Percentiles rank a stretch among this genome's conserved stretches.
Evolutionary conservation across 257 asterid genomes (phyloP).

Genomic region (Solanum appendiculatum): DNA sequence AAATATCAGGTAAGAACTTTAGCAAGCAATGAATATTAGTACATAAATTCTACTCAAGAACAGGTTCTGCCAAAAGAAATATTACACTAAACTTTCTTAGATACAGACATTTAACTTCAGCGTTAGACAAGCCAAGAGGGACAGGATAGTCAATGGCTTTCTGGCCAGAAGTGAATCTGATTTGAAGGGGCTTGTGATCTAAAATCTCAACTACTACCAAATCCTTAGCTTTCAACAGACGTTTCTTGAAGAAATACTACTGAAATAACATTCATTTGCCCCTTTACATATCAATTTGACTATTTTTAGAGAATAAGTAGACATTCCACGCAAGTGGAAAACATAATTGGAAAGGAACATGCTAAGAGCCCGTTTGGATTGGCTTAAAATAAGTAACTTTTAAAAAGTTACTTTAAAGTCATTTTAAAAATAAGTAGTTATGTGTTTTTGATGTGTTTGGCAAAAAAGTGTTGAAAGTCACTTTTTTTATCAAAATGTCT

Average conservation of each 20-base stretch:
- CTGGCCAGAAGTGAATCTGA: background rate
- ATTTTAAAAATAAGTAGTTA: too few relatives aligned
- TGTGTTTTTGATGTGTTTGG: too few relatives aligned
- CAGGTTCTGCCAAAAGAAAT: background rate
- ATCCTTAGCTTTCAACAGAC: background rate
- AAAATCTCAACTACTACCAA: background rate
- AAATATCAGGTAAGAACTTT: background rate
- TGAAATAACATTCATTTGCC: background rate
- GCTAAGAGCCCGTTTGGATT: too few relatives aligned
- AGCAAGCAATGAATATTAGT: background rate
- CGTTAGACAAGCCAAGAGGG: background rate
- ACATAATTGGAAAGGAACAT: background rate
- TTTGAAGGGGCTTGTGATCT: background rate
- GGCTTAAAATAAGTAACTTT: too few relatives aligned
- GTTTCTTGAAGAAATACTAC: background rate
- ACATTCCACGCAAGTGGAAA: background rate
- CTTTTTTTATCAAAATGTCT: too few relatives aligned
- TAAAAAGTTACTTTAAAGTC: too few relatives aligned
- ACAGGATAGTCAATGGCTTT: background rate
- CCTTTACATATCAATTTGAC: background rate
- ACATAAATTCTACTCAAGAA: background rate
- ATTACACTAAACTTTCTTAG: background rate
- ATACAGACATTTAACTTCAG: background rate
- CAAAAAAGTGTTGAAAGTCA: too few relatives aligned
- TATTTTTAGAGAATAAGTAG: background rate